Conservation (phyloP, 2,329 filamentous ascomycete genomes). For the Stachybotrys chlorohalonatus region DNA sequence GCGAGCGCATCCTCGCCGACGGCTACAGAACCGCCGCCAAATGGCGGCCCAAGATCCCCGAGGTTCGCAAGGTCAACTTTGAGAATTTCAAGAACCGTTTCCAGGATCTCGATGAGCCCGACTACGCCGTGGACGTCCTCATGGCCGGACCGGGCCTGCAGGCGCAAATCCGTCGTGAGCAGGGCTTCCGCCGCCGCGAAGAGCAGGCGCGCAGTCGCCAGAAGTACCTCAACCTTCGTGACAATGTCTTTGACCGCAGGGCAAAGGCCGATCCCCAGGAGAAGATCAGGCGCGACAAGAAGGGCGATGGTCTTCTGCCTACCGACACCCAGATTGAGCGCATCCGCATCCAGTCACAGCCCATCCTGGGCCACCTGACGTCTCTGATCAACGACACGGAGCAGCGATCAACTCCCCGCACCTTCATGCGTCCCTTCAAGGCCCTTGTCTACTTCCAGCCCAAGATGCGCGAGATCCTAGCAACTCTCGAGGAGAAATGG, state of each 20-base stretch:
- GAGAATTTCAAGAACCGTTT: conserved; percentile 35
- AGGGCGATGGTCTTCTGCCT: conserved; percentile 9
- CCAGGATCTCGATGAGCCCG: conserved; percentile 20
- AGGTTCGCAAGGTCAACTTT: conserved; percentile 30
- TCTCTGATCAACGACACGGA: conserved; percentile 25
- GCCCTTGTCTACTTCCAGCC: conserved; percentile 29
- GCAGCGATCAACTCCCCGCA: conserved; percentile 23
- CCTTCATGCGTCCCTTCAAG: conserved; percentile 32
- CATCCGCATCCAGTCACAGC: conserved; percentile 31
- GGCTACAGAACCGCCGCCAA: conserved; percentile 24
- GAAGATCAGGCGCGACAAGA: conserved; percentile 12
- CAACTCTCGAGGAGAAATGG: conserved; percentile 31
- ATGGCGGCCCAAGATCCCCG: conserved; percentile 30
- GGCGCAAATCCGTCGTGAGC: conserved; percentile 29
- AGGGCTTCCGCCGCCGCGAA: conserved; percentile 24
- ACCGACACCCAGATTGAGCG: conserved; percentile 20
- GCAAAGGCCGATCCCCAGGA: conserved; percentile 8
- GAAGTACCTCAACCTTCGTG: conserved; percentile 13
- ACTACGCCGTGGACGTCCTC: conserved; percentile 31
- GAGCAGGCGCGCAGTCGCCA: conserved; percentile 23
- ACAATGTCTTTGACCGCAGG: not conserved
- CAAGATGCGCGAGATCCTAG: conserved; percentile 28
- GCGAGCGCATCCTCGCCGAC: conserved; percentile 25
- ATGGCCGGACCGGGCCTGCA: conserved; percentile 22
- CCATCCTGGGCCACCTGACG: conserved; percentile 28